Percentiles rank a stretch among this genome's conserved stretches.
phyloP scores from a whole-genome alignment of 768 basidiomycete species.

The Nidularia pulvinata region DNA sequence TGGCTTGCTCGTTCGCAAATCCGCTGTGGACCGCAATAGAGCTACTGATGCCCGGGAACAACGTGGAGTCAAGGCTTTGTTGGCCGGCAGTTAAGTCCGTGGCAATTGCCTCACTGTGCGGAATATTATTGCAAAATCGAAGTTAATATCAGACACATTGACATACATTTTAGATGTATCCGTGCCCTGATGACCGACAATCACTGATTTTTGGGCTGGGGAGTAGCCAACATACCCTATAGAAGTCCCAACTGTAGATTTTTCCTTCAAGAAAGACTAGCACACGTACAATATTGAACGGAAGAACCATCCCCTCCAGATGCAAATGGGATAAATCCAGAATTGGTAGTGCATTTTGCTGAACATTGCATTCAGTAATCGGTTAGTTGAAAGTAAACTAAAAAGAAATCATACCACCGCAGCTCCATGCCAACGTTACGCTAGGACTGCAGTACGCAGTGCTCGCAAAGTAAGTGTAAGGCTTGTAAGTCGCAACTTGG shows the following conservation, averaged over 20 bases:
- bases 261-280: background rate
- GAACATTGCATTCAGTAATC: background rate
- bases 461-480: conserved; percentile 51
- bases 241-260: too few relatives aligned
- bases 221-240: conserved; percentile 1
- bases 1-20: conserved; percentile 38
- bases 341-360: conserved; percentile 47
- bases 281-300: conserved; percentile 45
- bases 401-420: conserved; percentile 32
- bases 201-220: conserved; percentile 5
- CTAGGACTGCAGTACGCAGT: conserved; percentile 47
- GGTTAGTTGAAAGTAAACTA: background rate
- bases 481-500: conserved; percentile 39
- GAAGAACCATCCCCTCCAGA: conserved; percentile 45
- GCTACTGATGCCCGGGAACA: conserved; percentile 44
- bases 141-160: background rate
- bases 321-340: conserved; percentile 43
- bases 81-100: conserved; percentile 35
- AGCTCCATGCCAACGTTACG: conserved; percentile 45
- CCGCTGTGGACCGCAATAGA: conserved; percentile 40
- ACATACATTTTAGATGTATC: conserved; percentile 30
- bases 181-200: conserved; percentile 12
- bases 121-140: background rate
- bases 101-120: conserved; percentile 27
- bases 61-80: conserved; percentile 23